Percentiles rank a stretch among this genome's conserved stretches.
phyloP scores from a whole-genome alignment of 257 asterid genomes.

The Scutellaria minor region DNA sequence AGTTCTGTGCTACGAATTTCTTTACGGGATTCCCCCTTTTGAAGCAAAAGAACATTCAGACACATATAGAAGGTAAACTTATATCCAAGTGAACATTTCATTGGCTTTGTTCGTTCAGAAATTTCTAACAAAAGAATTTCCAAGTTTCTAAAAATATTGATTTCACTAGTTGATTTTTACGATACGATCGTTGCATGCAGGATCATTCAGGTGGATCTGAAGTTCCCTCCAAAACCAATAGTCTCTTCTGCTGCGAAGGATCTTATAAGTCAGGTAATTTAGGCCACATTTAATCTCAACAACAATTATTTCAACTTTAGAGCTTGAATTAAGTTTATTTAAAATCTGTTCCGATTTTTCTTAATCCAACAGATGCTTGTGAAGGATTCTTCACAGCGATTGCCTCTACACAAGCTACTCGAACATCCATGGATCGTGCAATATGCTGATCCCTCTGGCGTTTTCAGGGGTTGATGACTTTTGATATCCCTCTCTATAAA shows the following conservation, averaged over 20 bases:
- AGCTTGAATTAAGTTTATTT: background rate
- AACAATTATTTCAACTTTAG: background rate
- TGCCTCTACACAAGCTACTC: slow-evolving; percentile 81
- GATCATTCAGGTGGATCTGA: slow-evolving; percentile 92
- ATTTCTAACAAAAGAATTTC: background rate
- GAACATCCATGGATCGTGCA: slow-evolving; percentile 98
- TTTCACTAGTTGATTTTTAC: background rate
- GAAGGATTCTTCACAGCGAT: slow-evolving; percentile 77
- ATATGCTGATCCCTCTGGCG: slow-evolving; percentile 90
- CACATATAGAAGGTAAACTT: slow-evolving; percentile 79
- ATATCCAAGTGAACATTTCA: no score
- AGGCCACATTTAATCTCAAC: background rate
- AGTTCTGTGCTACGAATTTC: slow-evolving; percentile 89
- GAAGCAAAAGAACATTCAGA: slow-evolving; percentile 96
- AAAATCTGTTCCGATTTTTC: background rate
- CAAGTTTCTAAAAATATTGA: background rate
- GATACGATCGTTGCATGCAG: slow-evolving; percentile 40
- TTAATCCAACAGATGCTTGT: slow-evolving; percentile 73
- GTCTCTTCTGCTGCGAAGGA: slow-evolving; percentile 91
- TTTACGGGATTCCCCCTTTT: slow-evolving; percentile 92
- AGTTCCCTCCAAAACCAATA: slow-evolving; percentile 84
- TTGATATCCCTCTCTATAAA: background rate
- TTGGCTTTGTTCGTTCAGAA: no score
- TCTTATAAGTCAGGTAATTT: slow-evolving; percentile 77
- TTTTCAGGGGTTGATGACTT: slow-evolving; percentile 54